phyloP scores from a whole-genome alignment of 2,329 filamentous ascomycete species.

The Aureobasidium uvarum region DNA sequence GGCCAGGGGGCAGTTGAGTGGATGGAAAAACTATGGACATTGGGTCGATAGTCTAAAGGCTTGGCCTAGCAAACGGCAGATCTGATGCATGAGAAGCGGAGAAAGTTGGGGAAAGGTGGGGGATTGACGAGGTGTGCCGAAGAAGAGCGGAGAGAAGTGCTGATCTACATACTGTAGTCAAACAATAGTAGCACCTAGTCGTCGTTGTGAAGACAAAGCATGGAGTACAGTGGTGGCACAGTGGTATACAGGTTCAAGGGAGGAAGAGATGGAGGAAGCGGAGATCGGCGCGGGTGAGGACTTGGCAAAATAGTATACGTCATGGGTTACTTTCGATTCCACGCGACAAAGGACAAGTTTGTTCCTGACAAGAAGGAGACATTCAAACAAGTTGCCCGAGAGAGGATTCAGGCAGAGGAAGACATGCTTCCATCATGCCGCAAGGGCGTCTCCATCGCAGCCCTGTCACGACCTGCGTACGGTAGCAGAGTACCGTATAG shows the following conservation, averaged over 20 bases:
- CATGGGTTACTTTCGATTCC: not conserved
- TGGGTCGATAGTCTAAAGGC: not conserved
- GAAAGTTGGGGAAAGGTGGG: constrained; percentile 6
- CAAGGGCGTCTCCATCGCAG: not conserved
- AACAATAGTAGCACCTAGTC: not conserved
- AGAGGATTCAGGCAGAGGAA: not conserved
- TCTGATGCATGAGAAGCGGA: constrained; percentile 18
- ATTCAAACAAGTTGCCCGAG: not conserved
- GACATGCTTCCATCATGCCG: constrained; percentile 25
- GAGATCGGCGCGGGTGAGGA: not conserved
- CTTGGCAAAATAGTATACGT: constrained; percentile 17
- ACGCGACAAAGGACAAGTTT: not conserved
- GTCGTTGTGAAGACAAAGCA: not conserved
- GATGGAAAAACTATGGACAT: constrained; percentile 21
- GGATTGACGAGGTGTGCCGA: constrained; percentile 6
- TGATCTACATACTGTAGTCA: not conserved
- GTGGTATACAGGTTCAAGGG: not conserved
- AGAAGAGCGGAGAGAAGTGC: constrained; percentile 8
- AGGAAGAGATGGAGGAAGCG: not conserved
- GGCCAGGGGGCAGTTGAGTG: not conserved
- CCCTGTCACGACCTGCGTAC: constrained; percentile 1
- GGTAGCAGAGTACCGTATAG: constrained; percentile 12
- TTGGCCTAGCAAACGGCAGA: constrained; percentile 11
- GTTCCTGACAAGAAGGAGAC: not conserved
- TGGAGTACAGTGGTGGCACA: not conserved